Base-by-base conservation (phyloP, 108 stramenopile species). In the Nitzschia sp. region DNA sequence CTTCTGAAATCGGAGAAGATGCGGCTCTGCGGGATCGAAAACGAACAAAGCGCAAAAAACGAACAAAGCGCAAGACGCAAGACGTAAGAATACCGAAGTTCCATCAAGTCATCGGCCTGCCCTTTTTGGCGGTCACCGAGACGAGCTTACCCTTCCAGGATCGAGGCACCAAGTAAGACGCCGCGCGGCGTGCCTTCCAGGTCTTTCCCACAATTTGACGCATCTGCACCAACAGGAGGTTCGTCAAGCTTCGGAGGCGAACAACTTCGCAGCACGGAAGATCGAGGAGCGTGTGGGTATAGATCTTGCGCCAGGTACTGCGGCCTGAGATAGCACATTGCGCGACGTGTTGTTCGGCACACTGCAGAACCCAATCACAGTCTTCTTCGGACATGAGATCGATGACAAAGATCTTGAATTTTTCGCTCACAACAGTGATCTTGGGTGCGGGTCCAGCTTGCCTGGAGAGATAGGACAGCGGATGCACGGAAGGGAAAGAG, bases 71-170 rank as follows among this genome's bases (percentile, higher is more conserved):
- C n/a, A n/a, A n/a, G n/a, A n/a, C n/a, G n/a, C n/a, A n/a, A n/a
- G n/a, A n/a, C n/a, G n/a, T n/a, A n/a, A n/a, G n/a, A n/a, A n/a
- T n/a, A n/a, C n/a, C n/a, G n/a, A n/a, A n/a, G n/a, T n/a, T n/a
- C n/a, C n/a, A n/a, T n/a, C n/a, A n/a, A n/a, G n/a, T n/a, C n/a
- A n/a, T n/a, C n/a, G n/a, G n/a, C n/a, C n/a, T n/a, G n/a, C n/a
- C n/a, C n/a, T n/a, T n/a, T n/a, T n/a, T n/a, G n/a, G n/a, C n/a
- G n/a, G n/a, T n/a, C n/a, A n/a, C n/a, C n/a, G n/a, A n/a, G n/a
- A n/a, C n/a, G n/a, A n/a, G n/a, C n/a, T n/a, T n/a, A n/a, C n/a
- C 55, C 55, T 56, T 56, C 55, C 55, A 56, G 13, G 55, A 56
- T 21, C 55, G 4, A 6, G 55, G 55, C 4, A 8, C 30, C 5